A percentile compares a stretch with the other conserved stretches of the same genome.
These are phyloP conservation scores for Lipomyces anomalus DNA, from an alignment of 805 yeast genomes.

Conservation along the genomic window DNA sequence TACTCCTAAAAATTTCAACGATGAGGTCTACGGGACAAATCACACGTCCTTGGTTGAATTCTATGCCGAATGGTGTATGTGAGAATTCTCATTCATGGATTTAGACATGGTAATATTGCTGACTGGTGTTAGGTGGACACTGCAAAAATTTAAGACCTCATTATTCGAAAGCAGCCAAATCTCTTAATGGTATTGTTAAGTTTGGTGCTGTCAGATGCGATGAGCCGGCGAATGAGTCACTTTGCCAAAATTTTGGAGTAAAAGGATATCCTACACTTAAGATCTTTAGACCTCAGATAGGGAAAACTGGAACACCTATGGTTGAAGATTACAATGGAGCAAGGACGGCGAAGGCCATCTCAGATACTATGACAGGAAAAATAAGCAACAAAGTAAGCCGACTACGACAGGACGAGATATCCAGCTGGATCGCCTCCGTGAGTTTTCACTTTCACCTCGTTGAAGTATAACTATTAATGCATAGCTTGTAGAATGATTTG, in stretches of 20 bases:
- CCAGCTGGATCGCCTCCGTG: conserved; percentile 6
- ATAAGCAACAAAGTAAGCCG: conserved; percentile 12
- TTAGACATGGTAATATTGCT: not conserved
- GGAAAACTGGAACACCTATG: conserved; percentile 26
- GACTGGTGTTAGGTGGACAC: conserved; percentile 55
- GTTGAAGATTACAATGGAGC: conserved; percentile 29
- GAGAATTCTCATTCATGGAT: not conserved
- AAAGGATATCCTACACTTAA: conserved; percentile 80
- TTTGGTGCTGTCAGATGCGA: conserved; percentile 89
- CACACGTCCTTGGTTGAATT: conserved; percentile 82
- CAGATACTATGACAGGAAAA: conserved; percentile 42
- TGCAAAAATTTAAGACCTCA: conserved; percentile 68
- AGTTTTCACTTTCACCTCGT: not conserved
- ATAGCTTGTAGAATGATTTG: conserved; percentile 1
- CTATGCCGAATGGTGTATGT: conserved; percentile 79
- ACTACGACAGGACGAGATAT: conserved; percentile 5
- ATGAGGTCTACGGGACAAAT: conserved; percentile 61
- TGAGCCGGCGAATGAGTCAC: conserved; percentile 52
- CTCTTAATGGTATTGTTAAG: conserved; percentile 41
- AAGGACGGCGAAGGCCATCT: conserved; percentile 50
- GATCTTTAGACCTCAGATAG: conserved; percentile 70
- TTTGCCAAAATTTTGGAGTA: conserved; percentile 62
- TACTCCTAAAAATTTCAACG: conserved; percentile 52
- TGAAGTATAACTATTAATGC: not conserved
- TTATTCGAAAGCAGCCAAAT: conserved; percentile 57